A percentile compares a stretch with the other conserved stretches of the same genome.
Evolutionary conservation across 495 filamentous ascomycete genomes (phyloP).

Genomic region (Endocarpon pusillum): DNA sequence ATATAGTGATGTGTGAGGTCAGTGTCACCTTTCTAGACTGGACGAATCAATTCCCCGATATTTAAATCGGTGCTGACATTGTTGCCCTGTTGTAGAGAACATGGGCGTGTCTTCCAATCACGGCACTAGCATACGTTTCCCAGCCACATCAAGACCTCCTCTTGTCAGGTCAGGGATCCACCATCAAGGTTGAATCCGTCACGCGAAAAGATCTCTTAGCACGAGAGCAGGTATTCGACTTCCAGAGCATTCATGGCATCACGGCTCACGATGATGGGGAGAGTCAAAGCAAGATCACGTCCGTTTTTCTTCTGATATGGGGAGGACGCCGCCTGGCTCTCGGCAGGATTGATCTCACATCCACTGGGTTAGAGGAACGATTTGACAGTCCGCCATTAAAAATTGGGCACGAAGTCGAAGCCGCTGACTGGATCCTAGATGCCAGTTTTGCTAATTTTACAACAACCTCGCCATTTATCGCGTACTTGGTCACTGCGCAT

Average conservation of each 20-base stretch:
- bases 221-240: constrained; percentile 32
- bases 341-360: constrained; percentile 9
- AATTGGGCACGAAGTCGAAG: constrained; percentile 14
- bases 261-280: constrained; percentile 14
- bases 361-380: constrained; percentile 7
- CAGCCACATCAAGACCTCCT: too few relatives aligned
- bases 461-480: constrained; percentile 11
- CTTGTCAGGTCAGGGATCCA: constrained; percentile 26
- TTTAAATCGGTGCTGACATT: too few relatives aligned
- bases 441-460: constrained; percentile 11
- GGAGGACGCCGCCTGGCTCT: constrained; percentile 28
- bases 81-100: too few relatives aligned
- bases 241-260: constrained; percentile 57
- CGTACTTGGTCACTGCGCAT: constrained; percentile 61
- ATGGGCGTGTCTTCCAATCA: constrained; percentile 30
- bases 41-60: too few relatives aligned
- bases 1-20: too few relatives aligned
- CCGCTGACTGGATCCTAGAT: constrained; percentile 73
- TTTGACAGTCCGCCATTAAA: neutral
- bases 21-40: too few relatives aligned
- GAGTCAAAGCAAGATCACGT: constrained; percentile 3
- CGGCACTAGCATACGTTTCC: constrained; percentile 25
- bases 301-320: constrained; percentile 43
- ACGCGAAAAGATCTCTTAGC: constrained; percentile 13
- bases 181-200: neutral